Evolutionary conservation across 192 early-diverging fungal genomes (phyloP), one percentile per base, ranked within the genome.

Genomic region (Geranomyces michiganensis): DNA sequence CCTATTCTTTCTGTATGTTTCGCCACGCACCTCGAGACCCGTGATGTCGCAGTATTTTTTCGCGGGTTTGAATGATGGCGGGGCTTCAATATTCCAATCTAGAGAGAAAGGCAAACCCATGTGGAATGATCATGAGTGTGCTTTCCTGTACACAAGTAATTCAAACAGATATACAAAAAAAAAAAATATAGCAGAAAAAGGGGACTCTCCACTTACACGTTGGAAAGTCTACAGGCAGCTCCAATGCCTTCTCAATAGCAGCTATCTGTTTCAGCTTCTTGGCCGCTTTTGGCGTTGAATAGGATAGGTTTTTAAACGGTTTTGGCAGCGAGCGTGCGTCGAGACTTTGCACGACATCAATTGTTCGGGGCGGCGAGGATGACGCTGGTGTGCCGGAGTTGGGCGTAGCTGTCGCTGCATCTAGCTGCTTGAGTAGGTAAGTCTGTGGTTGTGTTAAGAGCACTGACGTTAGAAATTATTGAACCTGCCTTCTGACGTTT

Each of bases 21-120:
- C n/a, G 2, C 3, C 44, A 30, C 59, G 45, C 80, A 87, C 88
- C 79, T 92, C 90, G 46, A 95, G 78, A 21, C 93, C 93, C 8
- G 93, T 95, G 56, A 95, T 87, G 72, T 95, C 93, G 74, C 93
- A 95, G 80, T 95, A 95, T 72, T 94, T 94, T 79, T 93, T 93
- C 71, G 88, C 86, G 14, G 93, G 93, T 36, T 81, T 60, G 64
- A 95, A 77, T 29, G 93, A 94, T 27, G 93, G 93, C 63, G 91
- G 81, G 14, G 91, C 91, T 72, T 95, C 91, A 36, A 94, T 92
- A 49, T 82, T 90, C 83, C 89, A 91, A 77, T 92, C 90, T 92
- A 17, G 41, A 13, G 17, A 60, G 41, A 30, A 15, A 64, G 15
- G 17, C n/a, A 17, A 43, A 64, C 0, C 14, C 1, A 36, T 26